Percentiles rank a stretch among this genome's conserved stretches.
These are phyloP conservation scores for Leucosporidium creatinivorum DNA, from an alignment of 768 basidiomycete genomes.

Conservation along the genomic window DNA sequence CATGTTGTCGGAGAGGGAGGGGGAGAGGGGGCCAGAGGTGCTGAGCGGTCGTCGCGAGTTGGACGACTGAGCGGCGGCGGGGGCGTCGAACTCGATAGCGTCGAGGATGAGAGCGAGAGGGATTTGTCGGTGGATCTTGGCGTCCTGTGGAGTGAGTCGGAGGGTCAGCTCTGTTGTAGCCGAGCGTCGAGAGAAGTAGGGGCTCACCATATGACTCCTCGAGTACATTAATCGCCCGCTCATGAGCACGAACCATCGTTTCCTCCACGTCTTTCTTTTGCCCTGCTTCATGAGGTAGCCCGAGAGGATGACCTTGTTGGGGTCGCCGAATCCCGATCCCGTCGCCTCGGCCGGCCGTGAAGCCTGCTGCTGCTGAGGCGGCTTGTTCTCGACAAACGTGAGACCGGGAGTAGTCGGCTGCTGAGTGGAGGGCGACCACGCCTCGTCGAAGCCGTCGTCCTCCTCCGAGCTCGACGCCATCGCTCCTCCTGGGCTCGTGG, in stretches of 20 bases:
- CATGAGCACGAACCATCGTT: slow-evolving; percentile 93
- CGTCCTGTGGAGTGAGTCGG: slow-evolving; percentile 56
- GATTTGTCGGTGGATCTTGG: slow-evolving; percentile 78
- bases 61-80: slow-evolving; percentile 33
- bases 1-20: slow-evolving; percentile 4
- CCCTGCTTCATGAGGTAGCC: slow-evolving; percentile 97
- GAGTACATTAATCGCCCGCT: slow-evolving; percentile 80
- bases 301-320: slow-evolving; percentile 69
- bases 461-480: slow-evolving; percentile 24
- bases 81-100: slow-evolving; percentile 72
- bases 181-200: background rate
- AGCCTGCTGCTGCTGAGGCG: background rate
- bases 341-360: background rate
- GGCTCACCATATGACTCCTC: slow-evolving; percentile 84
- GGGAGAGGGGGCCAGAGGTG: slow-evolving; percentile 40
- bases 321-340: slow-evolving; percentile 46
- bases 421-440: no score
- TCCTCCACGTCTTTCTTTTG: slow-evolving; percentile 88
- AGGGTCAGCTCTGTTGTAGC: slow-evolving; percentile 3
- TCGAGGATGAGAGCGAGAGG: slow-evolving; percentile 78
- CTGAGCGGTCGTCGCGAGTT: slow-evolving; percentile 9
- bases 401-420: background rate
- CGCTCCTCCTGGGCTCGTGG: background rate
- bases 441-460: slow-evolving; percentile 28
- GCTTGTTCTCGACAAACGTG: background rate